A percentile compares a stretch with the other conserved stretches of the same genome.
Evolutionary conservation across 2,329 filamentous ascomycete genomes (phyloP).

Genomic region (Trichoderma lentiforme): DNA sequence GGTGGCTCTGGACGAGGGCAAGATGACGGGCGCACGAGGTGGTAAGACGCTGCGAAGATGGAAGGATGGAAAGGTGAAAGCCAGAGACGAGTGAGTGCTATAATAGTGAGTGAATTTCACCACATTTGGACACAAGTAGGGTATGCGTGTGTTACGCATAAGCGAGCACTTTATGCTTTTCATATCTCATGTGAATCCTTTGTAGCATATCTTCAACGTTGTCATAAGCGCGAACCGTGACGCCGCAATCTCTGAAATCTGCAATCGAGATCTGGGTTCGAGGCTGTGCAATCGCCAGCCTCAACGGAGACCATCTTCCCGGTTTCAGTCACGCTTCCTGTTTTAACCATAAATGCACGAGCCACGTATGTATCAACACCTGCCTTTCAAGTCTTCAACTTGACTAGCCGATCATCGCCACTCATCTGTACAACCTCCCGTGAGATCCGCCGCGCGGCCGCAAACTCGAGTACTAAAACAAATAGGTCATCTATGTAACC

Average conservation of each 20-base stretch:
- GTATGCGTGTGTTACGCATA: neutral
- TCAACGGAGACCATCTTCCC: neutral
- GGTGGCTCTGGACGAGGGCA: conserved; percentile 24
- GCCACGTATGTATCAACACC: neutral
- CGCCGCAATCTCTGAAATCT: neutral
- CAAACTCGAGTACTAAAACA: no score
- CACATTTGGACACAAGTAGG: neutral
- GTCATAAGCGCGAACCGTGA: neutral
- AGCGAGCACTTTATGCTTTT: neutral
- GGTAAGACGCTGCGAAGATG: conserved; percentile 22
- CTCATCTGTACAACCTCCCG: neutral
- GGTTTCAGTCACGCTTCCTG: neutral
- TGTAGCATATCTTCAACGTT: neutral
- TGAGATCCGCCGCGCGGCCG: neutral
- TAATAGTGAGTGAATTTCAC: neutral
- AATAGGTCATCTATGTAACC: no score
- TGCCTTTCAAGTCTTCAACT: neutral
- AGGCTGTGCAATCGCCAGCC: conserved; percentile 7
- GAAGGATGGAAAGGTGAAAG: conserved; percentile 20
- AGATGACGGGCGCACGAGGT: conserved; percentile 22
- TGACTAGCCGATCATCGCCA: neutral
- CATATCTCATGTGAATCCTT: neutral
- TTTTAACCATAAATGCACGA: neutral
- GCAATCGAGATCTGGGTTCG: neutral
- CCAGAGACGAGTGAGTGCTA: conserved; percentile 4